Evolutionary conservation across 1,139 yeast species (phyloP).

Genomic region (Nadsonia starkeyi-henricii): DNA sequence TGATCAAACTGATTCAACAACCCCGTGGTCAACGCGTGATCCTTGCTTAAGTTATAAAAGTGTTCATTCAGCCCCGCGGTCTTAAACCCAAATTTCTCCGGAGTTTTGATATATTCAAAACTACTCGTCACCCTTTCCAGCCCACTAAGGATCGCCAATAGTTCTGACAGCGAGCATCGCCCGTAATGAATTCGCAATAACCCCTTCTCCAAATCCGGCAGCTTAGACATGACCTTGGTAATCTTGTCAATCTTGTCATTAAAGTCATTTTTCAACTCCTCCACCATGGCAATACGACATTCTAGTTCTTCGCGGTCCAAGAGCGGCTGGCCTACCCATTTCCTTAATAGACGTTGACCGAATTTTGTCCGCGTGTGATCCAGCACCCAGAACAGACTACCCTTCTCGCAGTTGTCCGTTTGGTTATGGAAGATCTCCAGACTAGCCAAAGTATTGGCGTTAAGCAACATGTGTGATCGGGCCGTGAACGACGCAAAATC

Average conservation of each 20-base stretch:
- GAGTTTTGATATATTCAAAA: not conserved
- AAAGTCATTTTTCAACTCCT: conserved; percentile 8
- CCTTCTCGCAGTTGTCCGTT: conserved; percentile 41
- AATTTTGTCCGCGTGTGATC: conserved; percentile 69
- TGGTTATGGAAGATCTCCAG: conserved; percentile 61
- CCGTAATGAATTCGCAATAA: conserved; percentile 59
- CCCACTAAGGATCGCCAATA: conserved; percentile 3
- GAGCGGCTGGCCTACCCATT: conserved; percentile 71
- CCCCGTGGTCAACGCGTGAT: not conserved
- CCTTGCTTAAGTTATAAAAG: conserved; percentile 1
- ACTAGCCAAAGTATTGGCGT: conserved; percentile 51
- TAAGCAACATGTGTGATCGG: conserved; percentile 47
- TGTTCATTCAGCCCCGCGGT: conserved; percentile 1
- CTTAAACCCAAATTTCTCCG: not conserved
- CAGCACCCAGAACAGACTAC: conserved; percentile 64
- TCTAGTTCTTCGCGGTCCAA: conserved; percentile 24
- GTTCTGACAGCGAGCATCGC: conserved; percentile 16
- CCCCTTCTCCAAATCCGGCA: conserved; percentile 56
- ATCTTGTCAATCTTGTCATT: conserved; percentile 33
- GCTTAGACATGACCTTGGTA: conserved; percentile 29
- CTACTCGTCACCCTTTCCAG: conserved; percentile 3
- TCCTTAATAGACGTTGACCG: conserved; percentile 51
- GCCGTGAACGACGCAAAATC: conserved; percentile 41
- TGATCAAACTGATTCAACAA: conserved; percentile 40
- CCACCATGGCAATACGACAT: not conserved